Percentiles rank a stretch among this genome's conserved stretches.
Evolutionary conservation across 1,284 basidiomycete species (phyloP).

Genomic region (Takashimella koratensis): DNA sequence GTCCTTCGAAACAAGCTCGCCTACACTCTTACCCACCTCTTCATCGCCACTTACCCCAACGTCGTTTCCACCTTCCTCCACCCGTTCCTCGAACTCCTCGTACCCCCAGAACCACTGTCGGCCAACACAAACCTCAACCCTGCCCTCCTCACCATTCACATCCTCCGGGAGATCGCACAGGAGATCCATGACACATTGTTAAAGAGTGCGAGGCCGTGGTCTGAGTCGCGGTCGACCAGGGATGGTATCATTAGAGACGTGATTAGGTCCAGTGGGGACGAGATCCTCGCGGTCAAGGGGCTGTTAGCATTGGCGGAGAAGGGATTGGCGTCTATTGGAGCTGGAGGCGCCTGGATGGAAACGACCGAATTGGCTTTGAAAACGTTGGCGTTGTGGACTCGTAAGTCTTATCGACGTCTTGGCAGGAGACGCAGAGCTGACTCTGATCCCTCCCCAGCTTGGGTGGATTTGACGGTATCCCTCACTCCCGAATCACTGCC

Average conservation of each 20-base stretch:
- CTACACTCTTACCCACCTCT: conserved; percentile 92
- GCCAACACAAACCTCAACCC: conserved; percentile 62
- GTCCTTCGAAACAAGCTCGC: conserved; percentile 85
- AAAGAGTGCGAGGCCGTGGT: conserved; percentile 73
- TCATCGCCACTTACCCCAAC: conserved; percentile 65
- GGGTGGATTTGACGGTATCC: conserved; percentile 96
- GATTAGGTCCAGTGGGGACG: conserved; percentile 80
- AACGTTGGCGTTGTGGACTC: conserved; percentile 90
- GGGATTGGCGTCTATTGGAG: conserved; percentile 57
- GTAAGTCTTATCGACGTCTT: conserved; percentile 56
- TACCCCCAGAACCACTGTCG: conserved; percentile 28
- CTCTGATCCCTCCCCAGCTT: conserved; percentile 57
- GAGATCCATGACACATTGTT: conserved; percentile 90
- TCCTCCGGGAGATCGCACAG: conserved; percentile 84
- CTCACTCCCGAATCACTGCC: conserved; percentile 86
- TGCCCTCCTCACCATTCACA: conserved; percentile 77
- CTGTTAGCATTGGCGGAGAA: conserved; percentile 79
- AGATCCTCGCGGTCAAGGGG: conserved; percentile 78
- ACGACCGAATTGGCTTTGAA: conserved; percentile 83
- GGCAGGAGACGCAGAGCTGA: conserved; percentile 9
- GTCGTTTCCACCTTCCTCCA: conserved; percentile 47
- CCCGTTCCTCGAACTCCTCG: conserved; percentile 50
- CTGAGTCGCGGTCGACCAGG: conserved; percentile 63
- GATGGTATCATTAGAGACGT: conserved; percentile 82
- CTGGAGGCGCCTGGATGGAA: conserved; percentile 61